A percentile compares a stretch with the other conserved stretches of the same genome.
Conservation (phyloP, 2,329 filamentous ascomycete species). For the Zasmidium angulare region DNA sequence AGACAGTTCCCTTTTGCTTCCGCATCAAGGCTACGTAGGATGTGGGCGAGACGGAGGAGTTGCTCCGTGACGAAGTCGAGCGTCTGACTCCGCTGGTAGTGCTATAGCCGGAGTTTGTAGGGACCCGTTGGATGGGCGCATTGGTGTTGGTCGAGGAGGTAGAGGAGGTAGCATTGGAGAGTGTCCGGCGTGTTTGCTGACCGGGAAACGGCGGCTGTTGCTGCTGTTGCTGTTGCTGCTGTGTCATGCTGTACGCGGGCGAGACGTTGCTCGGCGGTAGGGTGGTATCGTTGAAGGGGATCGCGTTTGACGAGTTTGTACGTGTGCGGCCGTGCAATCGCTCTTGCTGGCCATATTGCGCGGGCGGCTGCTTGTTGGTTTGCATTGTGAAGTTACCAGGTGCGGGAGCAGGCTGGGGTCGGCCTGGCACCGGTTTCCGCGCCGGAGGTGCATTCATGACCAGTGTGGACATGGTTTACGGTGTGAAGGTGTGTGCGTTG, state of each 20-base stretch:
- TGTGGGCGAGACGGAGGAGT: conserved; percentile 56
- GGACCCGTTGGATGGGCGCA: conserved; percentile 46
- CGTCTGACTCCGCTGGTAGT: conserved; percentile 55
- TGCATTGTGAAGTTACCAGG: conserved; percentile 6
- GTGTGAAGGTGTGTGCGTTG: background rate
- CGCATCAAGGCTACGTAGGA: conserved; percentile 94
- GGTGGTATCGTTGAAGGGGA: conserved; percentile 25
- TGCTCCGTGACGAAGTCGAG: conserved; percentile 77
- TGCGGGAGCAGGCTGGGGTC: background rate
- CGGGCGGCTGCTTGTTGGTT: conserved; percentile 15
- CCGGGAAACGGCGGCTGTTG: conserved; percentile 15
- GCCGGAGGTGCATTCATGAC: conserved; percentile 7
- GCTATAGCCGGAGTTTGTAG: conserved; percentile 39
- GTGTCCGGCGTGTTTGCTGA: conserved; percentile 53
- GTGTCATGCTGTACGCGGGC: conserved; percentile 23
- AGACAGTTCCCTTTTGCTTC: conserved; percentile 96
- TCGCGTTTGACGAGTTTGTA: conserved; percentile 32
- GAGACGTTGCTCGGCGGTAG: conserved; percentile 21
- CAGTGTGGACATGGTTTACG: conserved; percentile 7
- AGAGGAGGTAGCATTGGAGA: conserved; percentile 69
- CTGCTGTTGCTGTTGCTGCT: conserved; percentile 9
- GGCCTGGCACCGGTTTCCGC: conserved; percentile 11
- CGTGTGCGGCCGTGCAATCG: conserved; percentile 49
- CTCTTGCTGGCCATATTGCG: conserved; percentile 9
- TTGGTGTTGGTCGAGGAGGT: conserved; percentile 60